A percentile compares a stretch with the other conserved stretches of the same genome.
Evolutionary conservation across 257 asterid genomes (phyloP).

Genomic region (Mentha longifolia): DNA sequence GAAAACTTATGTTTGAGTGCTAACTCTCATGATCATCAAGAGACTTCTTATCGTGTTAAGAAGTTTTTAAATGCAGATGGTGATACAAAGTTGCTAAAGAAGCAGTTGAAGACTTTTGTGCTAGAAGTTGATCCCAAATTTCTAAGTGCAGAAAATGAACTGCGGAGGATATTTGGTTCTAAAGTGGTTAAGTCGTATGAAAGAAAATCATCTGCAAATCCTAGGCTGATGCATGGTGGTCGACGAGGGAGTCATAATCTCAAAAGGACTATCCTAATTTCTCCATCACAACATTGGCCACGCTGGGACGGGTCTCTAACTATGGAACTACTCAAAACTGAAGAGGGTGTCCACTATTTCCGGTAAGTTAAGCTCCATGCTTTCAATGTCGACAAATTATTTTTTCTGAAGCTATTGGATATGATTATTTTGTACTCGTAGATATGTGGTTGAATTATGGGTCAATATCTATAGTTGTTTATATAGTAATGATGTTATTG

Average conservation of each 20-base stretch:
- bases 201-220: slow-evolving; percentile 58
- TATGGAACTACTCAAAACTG: slow-evolving; percentile 83
- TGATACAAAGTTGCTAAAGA: slow-evolving; percentile 41
- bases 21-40: slow-evolving; percentile 51
- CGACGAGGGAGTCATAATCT: slow-evolving; percentile 74
- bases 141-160: slow-evolving; percentile 89
- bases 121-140: slow-evolving; percentile 79
- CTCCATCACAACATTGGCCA: slow-evolving; percentile 92
- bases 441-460: background rate
- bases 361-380: slow-evolving; percentile 53
- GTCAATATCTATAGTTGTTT: background rate
- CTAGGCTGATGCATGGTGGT: slow-evolving; percentile 67
- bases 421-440: background rate
- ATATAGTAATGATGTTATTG: no score
- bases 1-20: slow-evolving; percentile 55
- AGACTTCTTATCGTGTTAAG: slow-evolving; percentile 37
- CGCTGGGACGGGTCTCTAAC: slow-evolving; percentile 95
- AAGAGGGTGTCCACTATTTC: slow-evolving; percentile 68
- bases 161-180: slow-evolving; percentile 91
- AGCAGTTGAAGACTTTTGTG: slow-evolving; percentile 48
- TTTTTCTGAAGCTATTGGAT: no score
- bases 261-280: slow-evolving; percentile 76
- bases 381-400: slow-evolving; percentile 1
- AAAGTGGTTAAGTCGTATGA: slow-evolving; percentile 81
- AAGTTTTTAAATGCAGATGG: slow-evolving; percentile 39